Evolutionary conservation across 495 filamentous ascomycete species (phyloP).

Genomic region (Tricharina praecox): DNA sequence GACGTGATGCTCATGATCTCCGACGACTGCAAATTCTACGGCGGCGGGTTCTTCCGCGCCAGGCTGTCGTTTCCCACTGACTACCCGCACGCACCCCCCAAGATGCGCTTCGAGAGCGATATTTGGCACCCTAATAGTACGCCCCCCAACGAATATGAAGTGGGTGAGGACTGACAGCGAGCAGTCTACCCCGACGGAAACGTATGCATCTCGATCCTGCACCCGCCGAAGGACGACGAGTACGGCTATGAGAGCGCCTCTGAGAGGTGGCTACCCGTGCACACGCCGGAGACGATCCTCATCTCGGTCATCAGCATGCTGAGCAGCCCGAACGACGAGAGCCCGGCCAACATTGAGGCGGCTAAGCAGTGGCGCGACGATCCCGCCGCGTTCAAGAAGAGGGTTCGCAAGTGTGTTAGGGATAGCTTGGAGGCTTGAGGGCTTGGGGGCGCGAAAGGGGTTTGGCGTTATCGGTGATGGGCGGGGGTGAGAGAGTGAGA

Average conservation of each 20-base stretch:
- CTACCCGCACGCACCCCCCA: constrained; percentile 83
- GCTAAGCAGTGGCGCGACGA: constrained; percentile 96
- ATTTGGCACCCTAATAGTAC: constrained; percentile 95
- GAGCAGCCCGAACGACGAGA: constrained; percentile 96
- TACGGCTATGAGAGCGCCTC: constrained; percentile 96
- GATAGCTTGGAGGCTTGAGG: constrained; percentile 37
- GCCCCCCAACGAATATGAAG: constrained; percentile 10
- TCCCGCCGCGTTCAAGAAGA: constrained; percentile 67
- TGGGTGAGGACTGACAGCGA: background rate
- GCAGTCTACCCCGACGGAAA: constrained; percentile 78
- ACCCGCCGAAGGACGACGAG: constrained; percentile 91
- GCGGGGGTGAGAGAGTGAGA: too few species aligned
- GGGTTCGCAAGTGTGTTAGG: constrained; percentile 63
- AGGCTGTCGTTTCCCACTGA: constrained; percentile 90
- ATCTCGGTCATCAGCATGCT: constrained; percentile 98
- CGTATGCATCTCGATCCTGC: constrained; percentile 95
- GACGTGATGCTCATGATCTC: constrained; percentile 98
- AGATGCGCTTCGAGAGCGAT: constrained; percentile 82
- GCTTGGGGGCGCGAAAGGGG: background rate
- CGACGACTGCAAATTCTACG: constrained; percentile 91
- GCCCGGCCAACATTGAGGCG: constrained; percentile 92
- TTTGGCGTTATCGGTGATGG: background rate
- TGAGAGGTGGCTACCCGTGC: constrained; percentile 91
- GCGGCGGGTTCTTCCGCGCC: constrained; percentile 73
- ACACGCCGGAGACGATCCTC: constrained; percentile 95